These are phyloP conservation scores for Paecilomyces formosus DNA, from an alignment of 2,329 filamentous ascomycete genomes.

Conservation along the genomic window DNA sequence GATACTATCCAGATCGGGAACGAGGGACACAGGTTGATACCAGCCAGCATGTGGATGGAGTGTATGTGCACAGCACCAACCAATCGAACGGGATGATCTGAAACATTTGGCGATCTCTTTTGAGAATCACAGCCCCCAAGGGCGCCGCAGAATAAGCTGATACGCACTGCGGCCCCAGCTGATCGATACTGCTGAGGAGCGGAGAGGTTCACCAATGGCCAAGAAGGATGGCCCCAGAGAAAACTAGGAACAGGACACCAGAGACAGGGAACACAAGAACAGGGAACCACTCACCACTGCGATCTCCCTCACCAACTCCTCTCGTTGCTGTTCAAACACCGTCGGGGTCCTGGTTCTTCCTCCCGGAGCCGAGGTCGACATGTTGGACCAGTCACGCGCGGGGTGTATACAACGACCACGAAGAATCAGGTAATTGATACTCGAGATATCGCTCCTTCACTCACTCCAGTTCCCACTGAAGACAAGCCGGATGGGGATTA, in stretches of 20 bases:
- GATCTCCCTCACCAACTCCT: slow-evolving; percentile 36
- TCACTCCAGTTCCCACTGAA: not conserved
- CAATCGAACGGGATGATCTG: not conserved
- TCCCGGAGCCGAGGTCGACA: slow-evolving; percentile 4
- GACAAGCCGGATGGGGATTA: not conserved
- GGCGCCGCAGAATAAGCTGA: not conserved
- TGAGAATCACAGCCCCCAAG: not conserved
- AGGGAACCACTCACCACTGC: slow-evolving; percentile 29
- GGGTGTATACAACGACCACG: not conserved
- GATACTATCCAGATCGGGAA: not conserved
- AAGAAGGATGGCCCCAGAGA: not conserved
- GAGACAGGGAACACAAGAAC: not conserved
- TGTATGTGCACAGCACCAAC: not conserved
- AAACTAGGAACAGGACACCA: not conserved
- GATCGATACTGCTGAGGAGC: not conserved
- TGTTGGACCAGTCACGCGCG: not conserved
- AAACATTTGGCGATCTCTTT: not conserved
- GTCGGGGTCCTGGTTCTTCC: slow-evolving; percentile 16
- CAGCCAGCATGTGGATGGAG: not conserved
- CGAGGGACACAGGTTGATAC: not conserved
- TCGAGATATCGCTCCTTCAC: no score
- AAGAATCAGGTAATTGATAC: not conserved
- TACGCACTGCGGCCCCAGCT: not conserved
- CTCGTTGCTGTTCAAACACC: slow-evolving; percentile 37
- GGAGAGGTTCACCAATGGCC: not conserved